Percentiles rank a stretch among this genome's conserved stretches.
phyloP scores from a whole-genome alignment of 768 basidiomycete species.

The Termitomyces sp. region DNA sequence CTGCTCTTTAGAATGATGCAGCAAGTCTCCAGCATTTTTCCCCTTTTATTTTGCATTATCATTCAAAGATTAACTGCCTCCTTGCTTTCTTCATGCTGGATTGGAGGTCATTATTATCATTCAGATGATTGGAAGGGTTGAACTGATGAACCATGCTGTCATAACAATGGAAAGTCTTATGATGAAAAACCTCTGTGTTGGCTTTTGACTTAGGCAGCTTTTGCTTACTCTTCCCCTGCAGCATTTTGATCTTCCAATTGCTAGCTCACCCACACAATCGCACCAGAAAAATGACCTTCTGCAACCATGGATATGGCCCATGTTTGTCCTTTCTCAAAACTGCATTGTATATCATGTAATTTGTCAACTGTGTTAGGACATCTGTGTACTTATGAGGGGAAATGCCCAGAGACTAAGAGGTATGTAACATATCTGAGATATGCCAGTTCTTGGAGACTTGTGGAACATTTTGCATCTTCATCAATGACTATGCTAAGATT shows the following conservation, averaged over 20 bases:
- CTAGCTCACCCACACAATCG: conserved; percentile 68
- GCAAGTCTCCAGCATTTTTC: conserved; percentile 87
- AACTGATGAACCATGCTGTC: conserved; percentile 62
- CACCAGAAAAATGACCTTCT: conserved; percentile 96
- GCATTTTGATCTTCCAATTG: conserved; percentile 38
- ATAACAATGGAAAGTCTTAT: conserved; percentile 98
- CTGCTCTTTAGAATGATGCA: conserved; percentile 94
- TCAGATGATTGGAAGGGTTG: not conserved
- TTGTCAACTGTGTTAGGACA: too few relatives aligned
- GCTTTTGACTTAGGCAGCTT: conserved; percentile 63
- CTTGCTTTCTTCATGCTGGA: conserved; percentile 92
- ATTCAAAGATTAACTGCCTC: conserved; percentile 88
- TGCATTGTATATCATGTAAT: conserved; percentile 56
- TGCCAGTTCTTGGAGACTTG: too few relatives aligned
- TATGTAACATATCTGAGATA: too few relatives aligned
- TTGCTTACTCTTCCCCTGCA: conserved; percentile 37
- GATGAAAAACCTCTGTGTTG: conserved; percentile 75
- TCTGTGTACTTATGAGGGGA: too few relatives aligned
- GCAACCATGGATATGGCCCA: conserved; percentile 98
- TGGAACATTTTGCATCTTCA: too few relatives aligned
- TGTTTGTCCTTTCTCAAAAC: conserved; percentile 51
- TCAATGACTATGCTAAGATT: too few relatives aligned
- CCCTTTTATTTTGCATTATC: conserved; percentile 92
- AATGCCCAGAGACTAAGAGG: too few relatives aligned
- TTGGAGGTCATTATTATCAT: conserved; percentile 6